Evolutionary conservation across 371 early-diverging fungal species (phyloP).

Genomic region (Syncephalastrum racemosum): DNA sequence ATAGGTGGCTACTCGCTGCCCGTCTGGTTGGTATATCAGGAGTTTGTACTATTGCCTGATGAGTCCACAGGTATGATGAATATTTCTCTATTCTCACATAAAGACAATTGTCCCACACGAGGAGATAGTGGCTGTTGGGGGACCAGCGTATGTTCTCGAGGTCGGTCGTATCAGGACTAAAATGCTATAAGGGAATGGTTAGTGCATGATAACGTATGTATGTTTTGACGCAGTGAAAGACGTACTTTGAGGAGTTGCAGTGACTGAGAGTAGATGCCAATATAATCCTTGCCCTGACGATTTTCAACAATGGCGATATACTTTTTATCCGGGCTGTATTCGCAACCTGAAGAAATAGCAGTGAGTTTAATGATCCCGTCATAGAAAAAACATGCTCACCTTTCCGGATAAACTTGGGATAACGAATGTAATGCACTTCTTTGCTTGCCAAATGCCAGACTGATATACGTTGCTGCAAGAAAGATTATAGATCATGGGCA

Average conservation of each 20-base stretch:
- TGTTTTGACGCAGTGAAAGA: neutral
- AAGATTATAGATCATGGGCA: neutral
- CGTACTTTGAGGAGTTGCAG: constrained; percentile 58
- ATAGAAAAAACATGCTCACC: neutral
- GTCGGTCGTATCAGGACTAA: constrained; percentile 70
- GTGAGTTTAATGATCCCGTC: neutral
- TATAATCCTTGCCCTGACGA: constrained; percentile 65
- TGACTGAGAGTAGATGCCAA: constrained; percentile 70
- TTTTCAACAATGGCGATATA: constrained; percentile 68
- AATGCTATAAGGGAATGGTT: constrained; percentile 40
- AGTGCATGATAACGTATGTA: neutral
- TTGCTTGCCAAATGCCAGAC: constrained; percentile 62
- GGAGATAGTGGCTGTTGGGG: constrained; percentile 77
- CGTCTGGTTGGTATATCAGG: constrained; percentile 69
- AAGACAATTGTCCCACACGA: constrained; percentile 66
- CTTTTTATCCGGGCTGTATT: constrained; percentile 63
- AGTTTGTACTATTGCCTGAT: constrained; percentile 55
- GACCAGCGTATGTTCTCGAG: constrained; percentile 77
- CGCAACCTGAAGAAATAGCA: constrained; percentile 33
- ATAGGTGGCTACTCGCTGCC: constrained; percentile 51
- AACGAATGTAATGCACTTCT: constrained; percentile 55
- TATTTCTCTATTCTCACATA: constrained; percentile 30
- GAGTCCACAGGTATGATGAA: constrained; percentile 6
- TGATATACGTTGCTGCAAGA: constrained; percentile 51
- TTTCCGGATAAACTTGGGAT: constrained; percentile 60